phyloP scores from a whole-genome alignment of 768 basidiomycete species.

The Rhodotorula graminis region DNA sequence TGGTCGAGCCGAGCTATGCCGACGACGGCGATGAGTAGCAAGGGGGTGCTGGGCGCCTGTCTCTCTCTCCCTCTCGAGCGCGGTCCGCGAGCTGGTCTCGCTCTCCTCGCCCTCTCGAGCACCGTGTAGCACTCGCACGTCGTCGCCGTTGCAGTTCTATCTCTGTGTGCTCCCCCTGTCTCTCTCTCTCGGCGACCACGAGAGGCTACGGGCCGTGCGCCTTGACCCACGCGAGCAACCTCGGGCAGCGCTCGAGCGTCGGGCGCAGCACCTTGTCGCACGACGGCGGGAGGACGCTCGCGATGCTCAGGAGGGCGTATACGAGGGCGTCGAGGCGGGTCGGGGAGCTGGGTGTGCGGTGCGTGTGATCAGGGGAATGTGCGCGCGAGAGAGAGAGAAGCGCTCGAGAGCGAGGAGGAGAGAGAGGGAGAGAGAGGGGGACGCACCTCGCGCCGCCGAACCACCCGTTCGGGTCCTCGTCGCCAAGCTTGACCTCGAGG shows the following conservation, averaged over 20 bases:
- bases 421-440: no score
- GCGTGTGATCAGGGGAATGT: neutral
- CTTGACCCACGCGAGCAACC: constrained; percentile 14
- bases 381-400: neutral
- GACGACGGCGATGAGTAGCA: neutral
- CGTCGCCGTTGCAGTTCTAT: no score
- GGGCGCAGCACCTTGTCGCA: constrained; percentile 17
- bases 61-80: neutral
- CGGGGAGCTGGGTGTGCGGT: constrained; percentile 6
- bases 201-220: constrained; percentile 17
- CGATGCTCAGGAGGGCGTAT: constrained; percentile 27
- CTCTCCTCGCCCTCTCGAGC: neutral
- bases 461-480: neutral
- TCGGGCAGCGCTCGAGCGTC: constrained; percentile 25
- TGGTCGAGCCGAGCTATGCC: constrained; percentile 9
- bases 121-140: neutral
- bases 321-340: constrained; percentile 15
- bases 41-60: no score
- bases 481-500: constrained; percentile 19
- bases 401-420: neutral
- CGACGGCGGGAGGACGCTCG: constrained; percentile 15
- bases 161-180: no score
- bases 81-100: neutral
- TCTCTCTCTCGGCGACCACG: no score
- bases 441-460: constrained; percentile 21